A percentile compares a stretch with the other conserved stretches of the same genome.
phyloP scores from a whole-genome alignment of 352 stramenopile species.

The Achlya hypogyna region DNA sequence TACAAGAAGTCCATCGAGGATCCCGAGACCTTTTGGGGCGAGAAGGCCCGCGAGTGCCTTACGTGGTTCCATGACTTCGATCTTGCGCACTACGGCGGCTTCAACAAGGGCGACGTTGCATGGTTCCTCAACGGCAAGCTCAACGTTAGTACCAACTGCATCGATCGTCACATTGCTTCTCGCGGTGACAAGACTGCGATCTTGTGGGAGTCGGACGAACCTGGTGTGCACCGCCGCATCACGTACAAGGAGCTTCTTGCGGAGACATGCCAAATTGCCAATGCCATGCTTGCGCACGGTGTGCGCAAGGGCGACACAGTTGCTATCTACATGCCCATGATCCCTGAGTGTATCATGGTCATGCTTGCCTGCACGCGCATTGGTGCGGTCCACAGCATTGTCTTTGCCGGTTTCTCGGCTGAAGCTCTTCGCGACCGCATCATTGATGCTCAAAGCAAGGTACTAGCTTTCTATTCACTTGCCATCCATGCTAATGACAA shows the following conservation, averaged over 20 bases:
- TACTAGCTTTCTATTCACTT: not conserved
- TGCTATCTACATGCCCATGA: conserved; percentile 99
- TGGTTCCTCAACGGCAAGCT: conserved; percentile 95
- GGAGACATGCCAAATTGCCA: conserved; percentile 91
- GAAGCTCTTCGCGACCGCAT: conserved; percentile 94
- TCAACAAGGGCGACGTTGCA: conserved; percentile 87
- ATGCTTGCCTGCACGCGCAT: conserved; percentile 98
- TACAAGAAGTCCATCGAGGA: conserved; percentile 86
- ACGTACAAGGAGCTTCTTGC: conserved; percentile 88
- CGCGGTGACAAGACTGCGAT: conserved; percentile 89
- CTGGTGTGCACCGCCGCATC: conserved; percentile 78
- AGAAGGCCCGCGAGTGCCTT: conserved; percentile 81
- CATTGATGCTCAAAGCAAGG: conserved; percentile 77
- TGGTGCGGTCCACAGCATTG: conserved; percentile 86
- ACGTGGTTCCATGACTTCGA: conserved; percentile 93
- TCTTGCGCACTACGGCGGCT: conserved; percentile 68
- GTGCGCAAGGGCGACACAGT: conserved; percentile 91
- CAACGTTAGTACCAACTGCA: conserved; percentile 91
- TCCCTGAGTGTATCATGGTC: conserved; percentile 94
- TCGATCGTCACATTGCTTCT: conserved; percentile 89
- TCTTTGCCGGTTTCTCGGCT: conserved; percentile 89
- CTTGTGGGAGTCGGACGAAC: conserved; percentile 96
- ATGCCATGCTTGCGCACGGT: conserved; percentile 89
- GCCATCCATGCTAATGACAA: not conserved
- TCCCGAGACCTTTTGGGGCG: conserved; percentile 87